These are phyloP conservation scores for Boletus reticuloceps DNA, from an alignment of 768 basidiomycete genomes.

Conservation along the genomic window DNA sequence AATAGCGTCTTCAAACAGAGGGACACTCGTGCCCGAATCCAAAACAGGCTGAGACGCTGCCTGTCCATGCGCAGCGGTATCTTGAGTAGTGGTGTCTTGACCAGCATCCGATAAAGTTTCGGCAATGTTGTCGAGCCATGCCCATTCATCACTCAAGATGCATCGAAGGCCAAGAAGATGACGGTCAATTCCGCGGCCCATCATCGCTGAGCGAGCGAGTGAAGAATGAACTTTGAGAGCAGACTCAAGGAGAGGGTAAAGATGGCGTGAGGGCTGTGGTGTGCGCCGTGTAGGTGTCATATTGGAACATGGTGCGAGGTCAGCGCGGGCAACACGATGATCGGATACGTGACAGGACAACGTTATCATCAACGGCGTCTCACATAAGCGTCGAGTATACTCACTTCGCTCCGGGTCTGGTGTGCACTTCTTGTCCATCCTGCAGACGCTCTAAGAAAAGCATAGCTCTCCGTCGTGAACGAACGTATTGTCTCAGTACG, in stretches of 20 bases:
- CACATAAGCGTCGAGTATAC: not conserved
- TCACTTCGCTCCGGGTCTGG: conserved; percentile 9
- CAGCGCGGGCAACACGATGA: not conserved
- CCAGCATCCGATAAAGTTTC: not conserved
- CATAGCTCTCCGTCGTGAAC: conserved; percentile 66
- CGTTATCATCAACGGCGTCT: not conserved
- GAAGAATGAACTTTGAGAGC: conserved; percentile 71
- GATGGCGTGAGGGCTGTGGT: conserved; percentile 21
- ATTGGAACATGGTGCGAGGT: not conserved
- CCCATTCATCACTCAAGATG: conserved; percentile 45
- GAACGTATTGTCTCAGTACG: conserved; percentile 89
- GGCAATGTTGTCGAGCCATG: conserved; percentile 22
- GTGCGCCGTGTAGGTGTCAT: not conserved
- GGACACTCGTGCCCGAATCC: not conserved
- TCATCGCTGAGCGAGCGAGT: conserved; percentile 74
- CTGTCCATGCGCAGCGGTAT: not conserved
- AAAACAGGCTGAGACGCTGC: not conserved
- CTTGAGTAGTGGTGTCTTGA: conserved; percentile 4
- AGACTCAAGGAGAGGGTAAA: conserved; percentile 52
- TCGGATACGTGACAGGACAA: conserved; percentile 5
- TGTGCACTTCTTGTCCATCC: conserved; percentile 13
- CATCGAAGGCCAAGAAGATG: conserved; percentile 84
- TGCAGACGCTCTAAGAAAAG: conserved; percentile 40
- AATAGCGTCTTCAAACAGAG: conserved; percentile 74
- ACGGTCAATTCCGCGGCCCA: conserved; percentile 83